Evolutionary conservation across 768 basidiomycete species (phyloP).

Genomic region (Pleurotus citrinopileatus): DNA sequence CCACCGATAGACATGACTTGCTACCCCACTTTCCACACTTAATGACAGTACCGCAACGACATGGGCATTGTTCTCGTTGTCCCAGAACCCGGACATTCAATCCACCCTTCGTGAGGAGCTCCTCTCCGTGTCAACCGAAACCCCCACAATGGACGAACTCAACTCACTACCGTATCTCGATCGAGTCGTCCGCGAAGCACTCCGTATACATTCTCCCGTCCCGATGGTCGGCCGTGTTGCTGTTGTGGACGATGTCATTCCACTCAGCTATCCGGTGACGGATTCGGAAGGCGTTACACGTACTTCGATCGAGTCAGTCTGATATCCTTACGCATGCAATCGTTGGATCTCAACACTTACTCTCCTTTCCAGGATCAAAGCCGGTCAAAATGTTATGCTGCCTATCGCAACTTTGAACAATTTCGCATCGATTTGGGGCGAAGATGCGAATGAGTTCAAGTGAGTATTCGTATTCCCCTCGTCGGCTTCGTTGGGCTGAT

Average conservation of each 20-base stretch:
- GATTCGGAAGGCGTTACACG: conserved; percentile 29
- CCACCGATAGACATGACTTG: background rate
- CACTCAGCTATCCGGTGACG: conserved; percentile 30
- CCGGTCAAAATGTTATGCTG: conserved; percentile 20
- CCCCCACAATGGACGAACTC: conserved; percentile 51
- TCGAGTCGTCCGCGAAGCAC: conserved; percentile 38
- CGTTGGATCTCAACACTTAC: too few relatives aligned
- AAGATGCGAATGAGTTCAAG: conserved; percentile 49
- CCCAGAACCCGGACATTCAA: conserved; percentile 35
- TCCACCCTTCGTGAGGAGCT: conserved; percentile 44
- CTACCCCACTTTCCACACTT: background rate
- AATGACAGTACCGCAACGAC: conserved; percentile 22
- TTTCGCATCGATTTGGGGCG: conserved; percentile 44
- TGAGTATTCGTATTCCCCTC: conserved; percentile 18
- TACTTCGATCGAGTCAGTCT: conserved; percentile 24
- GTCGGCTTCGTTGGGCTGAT: too few relatives aligned
- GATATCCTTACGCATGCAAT: conserved; percentile 1
- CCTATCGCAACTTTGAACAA: conserved; percentile 42
- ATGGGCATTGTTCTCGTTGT: conserved; percentile 46
- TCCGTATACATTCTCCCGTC: conserved; percentile 41
- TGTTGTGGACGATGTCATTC: conserved; percentile 34
- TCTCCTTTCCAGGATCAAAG: conserved; percentile 14
- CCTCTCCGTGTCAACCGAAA: conserved; percentile 31
- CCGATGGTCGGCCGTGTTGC: conserved; percentile 28
- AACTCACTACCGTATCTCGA: conserved; percentile 51